Percentiles rank a stretch among this genome's conserved stretches.
phyloP scores from a whole-genome alignment of 2,329 filamentous ascomycete genomes.

The Reticulascus tulasneorum region DNA sequence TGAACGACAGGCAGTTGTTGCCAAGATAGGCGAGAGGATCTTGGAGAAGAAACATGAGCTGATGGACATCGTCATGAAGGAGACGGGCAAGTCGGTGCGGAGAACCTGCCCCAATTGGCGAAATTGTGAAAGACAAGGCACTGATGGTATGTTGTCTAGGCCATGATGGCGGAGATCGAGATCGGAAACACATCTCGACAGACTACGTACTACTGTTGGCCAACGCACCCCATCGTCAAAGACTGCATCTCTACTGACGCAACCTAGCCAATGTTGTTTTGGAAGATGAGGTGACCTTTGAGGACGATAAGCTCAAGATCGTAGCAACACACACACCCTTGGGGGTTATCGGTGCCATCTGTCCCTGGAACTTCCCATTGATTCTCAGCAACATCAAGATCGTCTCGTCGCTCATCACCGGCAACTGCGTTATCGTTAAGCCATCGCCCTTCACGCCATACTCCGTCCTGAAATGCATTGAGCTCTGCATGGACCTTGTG shows the following conservation, averaged over 20 bases:
- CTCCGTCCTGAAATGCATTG: slow-evolving; percentile 46
- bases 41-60: slow-evolving; percentile 37
- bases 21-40: slow-evolving; percentile 35
- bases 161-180: slow-evolving; percentile 32
- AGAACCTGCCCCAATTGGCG: not conserved
- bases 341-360: slow-evolving; percentile 50
- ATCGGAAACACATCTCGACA: slow-evolving; percentile 32
- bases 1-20: slow-evolving; percentile 37
- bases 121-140: accelerated
- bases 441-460: slow-evolving; percentile 54
- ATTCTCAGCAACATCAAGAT: slow-evolving; percentile 48
- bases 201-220: slow-evolving; percentile 31
- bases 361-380: slow-evolving; percentile 57
- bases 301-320: slow-evolving; percentile 37
- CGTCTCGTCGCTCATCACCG: slow-evolving; percentile 43
- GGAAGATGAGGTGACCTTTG: slow-evolving; percentile 41
- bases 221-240: not conserved
- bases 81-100: slow-evolving; percentile 48
- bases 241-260: not conserved
- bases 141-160: slow-evolving; percentile 1
- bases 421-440: slow-evolving; percentile 46
- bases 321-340: slow-evolving; percentile 41
- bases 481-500: slow-evolving; percentile 44
- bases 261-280: slow-evolving; percentile 30
- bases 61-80: slow-evolving; percentile 38